Evolutionary conservation across 495 filamentous ascomycete species (phyloP).

Genomic region (Daldinia loculata): DNA sequence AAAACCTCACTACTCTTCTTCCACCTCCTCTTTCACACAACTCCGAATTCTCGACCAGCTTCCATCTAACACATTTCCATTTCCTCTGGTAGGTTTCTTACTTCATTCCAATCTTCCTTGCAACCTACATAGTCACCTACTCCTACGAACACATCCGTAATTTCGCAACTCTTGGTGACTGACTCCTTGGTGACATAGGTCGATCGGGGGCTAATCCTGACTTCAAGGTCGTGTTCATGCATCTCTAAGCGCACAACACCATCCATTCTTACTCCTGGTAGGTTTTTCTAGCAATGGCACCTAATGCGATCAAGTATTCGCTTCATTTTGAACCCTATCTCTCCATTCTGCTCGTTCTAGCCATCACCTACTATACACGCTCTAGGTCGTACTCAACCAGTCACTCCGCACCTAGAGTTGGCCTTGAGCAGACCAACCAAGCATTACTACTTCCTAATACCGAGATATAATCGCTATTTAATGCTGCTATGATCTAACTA

Average conservation of each 20-base stretch:
- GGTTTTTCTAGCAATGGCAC: slow-evolving; percentile 48
- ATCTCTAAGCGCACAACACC: slow-evolving; percentile 48
- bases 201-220: slow-evolving; percentile 42
- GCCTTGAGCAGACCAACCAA: slow-evolving; percentile 29
- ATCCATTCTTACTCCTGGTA: slow-evolving; percentile 48
- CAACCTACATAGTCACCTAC: slow-evolving; percentile 1
- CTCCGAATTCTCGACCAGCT: slow-evolving; percentile 42
- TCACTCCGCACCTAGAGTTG: slow-evolving; percentile 29
- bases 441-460: slow-evolving; percentile 1
- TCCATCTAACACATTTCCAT: slow-evolving; percentile 40
- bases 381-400: slow-evolving; percentile 12
- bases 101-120: slow-evolving; percentile 27
- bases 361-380: slow-evolving; percentile 16
- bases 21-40: slow-evolving; percentile 50
- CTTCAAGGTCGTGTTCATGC: slow-evolving; percentile 45
- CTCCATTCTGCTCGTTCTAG: slow-evolving; percentile 14
- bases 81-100: slow-evolving; percentile 38
- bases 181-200: slow-evolving; percentile 34
- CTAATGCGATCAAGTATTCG: slow-evolving; percentile 50
- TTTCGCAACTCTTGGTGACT: slow-evolving; percentile 25
- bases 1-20: slow-evolving; percentile 49
- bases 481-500: background rate
- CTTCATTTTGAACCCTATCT: slow-evolving; percentile 35
- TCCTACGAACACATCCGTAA: slow-evolving; percentile 11
- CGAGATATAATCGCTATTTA: background rate